These are phyloP conservation scores for Suillus discolor DNA, from an alignment of 768 basidiomycete genomes.

Conservation along the genomic window DNA sequence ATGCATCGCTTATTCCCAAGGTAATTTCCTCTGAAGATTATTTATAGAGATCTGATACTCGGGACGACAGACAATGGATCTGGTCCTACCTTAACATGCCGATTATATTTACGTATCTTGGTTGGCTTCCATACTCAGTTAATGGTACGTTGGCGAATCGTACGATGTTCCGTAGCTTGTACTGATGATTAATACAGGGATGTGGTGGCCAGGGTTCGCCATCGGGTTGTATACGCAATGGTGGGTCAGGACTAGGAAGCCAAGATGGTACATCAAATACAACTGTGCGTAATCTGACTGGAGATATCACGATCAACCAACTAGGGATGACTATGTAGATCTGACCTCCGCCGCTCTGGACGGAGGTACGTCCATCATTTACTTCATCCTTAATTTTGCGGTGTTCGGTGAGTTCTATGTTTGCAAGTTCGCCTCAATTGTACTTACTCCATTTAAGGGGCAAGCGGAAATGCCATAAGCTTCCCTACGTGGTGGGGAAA, in stretches of 20 bases:
- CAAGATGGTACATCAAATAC: slow-evolving; percentile 52
- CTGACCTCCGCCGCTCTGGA: slow-evolving; percentile 51
- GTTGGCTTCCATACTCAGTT: slow-evolving; percentile 28
- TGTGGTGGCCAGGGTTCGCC: slow-evolving; percentile 54
- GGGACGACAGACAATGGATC: slow-evolving; percentile 12
- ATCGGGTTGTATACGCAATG: slow-evolving; percentile 52
- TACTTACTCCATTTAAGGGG: slow-evolving; percentile 35
- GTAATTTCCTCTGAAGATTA: slow-evolving; percentile 18
- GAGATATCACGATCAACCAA: background rate
- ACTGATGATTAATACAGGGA: slow-evolving; percentile 13
- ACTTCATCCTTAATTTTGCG: slow-evolving; percentile 47
- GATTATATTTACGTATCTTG: slow-evolving; percentile 23
- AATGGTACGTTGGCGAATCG: slow-evolving; percentile 21
- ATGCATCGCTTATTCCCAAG: slow-evolving; percentile 20
- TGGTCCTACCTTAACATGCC: slow-evolving; percentile 30
- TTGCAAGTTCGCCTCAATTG: slow-evolving; percentile 24
- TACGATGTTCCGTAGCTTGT: background rate
- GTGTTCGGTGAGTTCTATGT: slow-evolving; percentile 26
- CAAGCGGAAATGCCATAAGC: slow-evolving; percentile 42
- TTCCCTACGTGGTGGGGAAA: slow-evolving; percentile 52
- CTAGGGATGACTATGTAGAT: slow-evolving; percentile 23
- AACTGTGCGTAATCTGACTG: slow-evolving; percentile 6
- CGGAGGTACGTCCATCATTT: slow-evolving; percentile 49
- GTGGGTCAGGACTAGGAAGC: slow-evolving; percentile 47
- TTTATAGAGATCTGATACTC: slow-evolving; percentile 1